These are phyloP conservation scores for Tylopilus cervinicoccineus DNA, from an alignment of 768 basidiomycete genomes.

Conservation along the genomic window DNA sequence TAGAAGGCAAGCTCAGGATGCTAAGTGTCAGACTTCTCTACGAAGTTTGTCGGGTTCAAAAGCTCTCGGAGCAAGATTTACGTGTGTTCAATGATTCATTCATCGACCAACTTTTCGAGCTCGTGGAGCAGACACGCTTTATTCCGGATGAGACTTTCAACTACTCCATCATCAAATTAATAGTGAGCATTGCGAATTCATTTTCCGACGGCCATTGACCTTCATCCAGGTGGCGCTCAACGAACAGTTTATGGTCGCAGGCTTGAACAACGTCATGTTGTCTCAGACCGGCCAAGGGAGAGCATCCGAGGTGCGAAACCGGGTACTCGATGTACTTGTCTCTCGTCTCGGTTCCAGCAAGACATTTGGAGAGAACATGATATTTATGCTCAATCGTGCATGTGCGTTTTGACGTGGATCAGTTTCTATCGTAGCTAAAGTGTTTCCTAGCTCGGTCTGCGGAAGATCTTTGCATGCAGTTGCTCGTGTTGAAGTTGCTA, in stretches of 20 bases:
- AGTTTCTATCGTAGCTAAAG: conserved; percentile 5
- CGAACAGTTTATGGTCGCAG: conserved; percentile 97
- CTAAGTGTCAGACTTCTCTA: conserved; percentile 77
- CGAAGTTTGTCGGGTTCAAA: conserved; percentile 91
- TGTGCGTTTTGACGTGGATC: conserved; percentile 49
- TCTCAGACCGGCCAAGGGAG: conserved; percentile 24
- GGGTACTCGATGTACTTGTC: conserved; percentile 80
- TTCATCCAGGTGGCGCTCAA: conserved; percentile 79
- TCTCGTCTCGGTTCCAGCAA: conserved; percentile 81
- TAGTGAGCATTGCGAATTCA: conserved; percentile 49
- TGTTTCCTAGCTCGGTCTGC: conserved; percentile 65
- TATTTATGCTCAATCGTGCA: conserved; percentile 97
- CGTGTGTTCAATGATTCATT: conserved; percentile 79
- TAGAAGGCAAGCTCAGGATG: conserved; percentile 77
- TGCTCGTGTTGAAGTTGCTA: conserved; percentile 89
- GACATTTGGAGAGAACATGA: conserved; percentile 97
- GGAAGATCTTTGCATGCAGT: conserved; percentile 92
- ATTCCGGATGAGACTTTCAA: conserved; percentile 92
- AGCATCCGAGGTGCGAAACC: conserved; percentile 55
- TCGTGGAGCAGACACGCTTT: conserved; percentile 88
- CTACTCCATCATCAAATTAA: conserved; percentile 91
- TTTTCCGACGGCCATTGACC: conserved; percentile 4
- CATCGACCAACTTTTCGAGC: conserved; percentile 85
- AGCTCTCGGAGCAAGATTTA: conserved; percentile 72
- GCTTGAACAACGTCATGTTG: conserved; percentile 37